phyloP scores from a whole-genome alignment of 2,329 filamentous ascomycete species.

The Aspergillus glaucus region DNA sequence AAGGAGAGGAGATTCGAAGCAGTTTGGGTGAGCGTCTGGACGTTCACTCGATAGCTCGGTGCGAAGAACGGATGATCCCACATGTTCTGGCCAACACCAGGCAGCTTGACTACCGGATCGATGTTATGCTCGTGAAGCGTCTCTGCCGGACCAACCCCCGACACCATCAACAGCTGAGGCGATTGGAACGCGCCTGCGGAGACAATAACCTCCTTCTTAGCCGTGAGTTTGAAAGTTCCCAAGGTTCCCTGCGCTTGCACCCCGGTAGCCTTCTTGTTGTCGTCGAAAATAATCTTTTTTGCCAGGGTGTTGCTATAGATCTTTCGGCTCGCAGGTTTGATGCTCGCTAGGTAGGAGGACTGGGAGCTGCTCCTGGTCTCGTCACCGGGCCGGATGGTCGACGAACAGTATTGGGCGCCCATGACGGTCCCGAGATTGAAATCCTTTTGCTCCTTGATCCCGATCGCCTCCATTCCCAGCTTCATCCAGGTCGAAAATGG shows the following conservation, averaged over 20 bases:
- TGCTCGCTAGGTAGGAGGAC: slow-evolving; percentile 29
- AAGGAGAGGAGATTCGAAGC: slow-evolving; percentile 11
- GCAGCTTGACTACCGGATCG: slow-evolving; percentile 19
- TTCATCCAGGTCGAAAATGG: slow-evolving; percentile 36
- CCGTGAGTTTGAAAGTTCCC: slow-evolving; percentile 33
- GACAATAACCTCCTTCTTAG: slow-evolving; percentile 46
- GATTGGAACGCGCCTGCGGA: slow-evolving; percentile 50
- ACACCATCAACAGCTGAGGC: slow-evolving; percentile 48
- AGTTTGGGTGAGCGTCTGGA: slow-evolving; percentile 18
- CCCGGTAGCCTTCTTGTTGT: slow-evolving; percentile 36
- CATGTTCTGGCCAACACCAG: slow-evolving; percentile 34
- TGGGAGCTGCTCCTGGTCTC: slow-evolving; percentile 25
- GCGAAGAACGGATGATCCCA: slow-evolving; percentile 29
- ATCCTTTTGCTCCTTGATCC: slow-evolving; percentile 30
- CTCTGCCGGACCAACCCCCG: slow-evolving; percentile 41
- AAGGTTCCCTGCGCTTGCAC: slow-evolving; percentile 27
- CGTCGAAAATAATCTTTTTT: slow-evolving; percentile 39
- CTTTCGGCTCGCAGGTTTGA: slow-evolving; percentile 26
- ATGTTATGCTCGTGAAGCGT: slow-evolving; percentile 21
- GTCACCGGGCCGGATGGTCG: slow-evolving; percentile 19
- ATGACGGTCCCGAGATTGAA: slow-evolving; percentile 40
- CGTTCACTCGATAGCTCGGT: slow-evolving; percentile 20
- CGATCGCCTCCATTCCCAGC: slow-evolving; percentile 36
- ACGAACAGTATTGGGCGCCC: slow-evolving; percentile 36
- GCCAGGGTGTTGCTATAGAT: slow-evolving; percentile 40